A percentile compares a stretch with the other conserved stretches of the same genome.
Evolutionary conservation across 176 grass and related monocot species (phyloP).

Genomic region (Luzula sylvatica): DNA sequence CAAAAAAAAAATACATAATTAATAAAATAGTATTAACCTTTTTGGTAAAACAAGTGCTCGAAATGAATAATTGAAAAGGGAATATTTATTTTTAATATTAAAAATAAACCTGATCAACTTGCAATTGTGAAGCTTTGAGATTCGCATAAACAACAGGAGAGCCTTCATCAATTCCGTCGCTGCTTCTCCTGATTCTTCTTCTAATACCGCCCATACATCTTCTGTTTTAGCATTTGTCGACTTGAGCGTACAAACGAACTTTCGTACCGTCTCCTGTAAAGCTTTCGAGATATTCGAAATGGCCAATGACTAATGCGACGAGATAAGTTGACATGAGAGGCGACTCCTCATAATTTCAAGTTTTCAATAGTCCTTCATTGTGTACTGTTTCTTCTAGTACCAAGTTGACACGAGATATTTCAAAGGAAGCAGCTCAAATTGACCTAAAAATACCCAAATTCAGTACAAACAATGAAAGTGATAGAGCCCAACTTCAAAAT

Average conservation of each 20-base stretch:
- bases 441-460: too few species aligned
- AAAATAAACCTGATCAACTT: constrained; percentile 57
- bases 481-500: too few species aligned
- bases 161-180: constrained; percentile 77
- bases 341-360: constrained; percentile 44
- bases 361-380: constrained; percentile 30
- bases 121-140: constrained; percentile 38
- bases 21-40: too few species aligned
- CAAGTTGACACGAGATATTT: too few species aligned
- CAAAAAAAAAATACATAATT: too few species aligned
- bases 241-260: constrained; percentile 71
- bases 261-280: constrained; percentile 41
- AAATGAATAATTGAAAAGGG: too few species aligned
- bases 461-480: too few species aligned
- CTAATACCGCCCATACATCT: constrained; percentile 85
- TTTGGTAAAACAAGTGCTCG: too few species aligned
- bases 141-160: constrained; percentile 68
- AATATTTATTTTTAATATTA: too few species aligned
- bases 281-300: constrained; percentile 60
- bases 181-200: constrained; percentile 77
- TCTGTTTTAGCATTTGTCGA: constrained; percentile 92
- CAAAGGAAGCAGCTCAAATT: too few species aligned
- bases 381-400: constrained; percentile 24
- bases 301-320: constrained; percentile 73
- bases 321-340: constrained; percentile 96